Evolutionary conservation across 495 filamentous ascomycete species (phyloP).

Genomic region (Emericellopsis terricola): DNA sequence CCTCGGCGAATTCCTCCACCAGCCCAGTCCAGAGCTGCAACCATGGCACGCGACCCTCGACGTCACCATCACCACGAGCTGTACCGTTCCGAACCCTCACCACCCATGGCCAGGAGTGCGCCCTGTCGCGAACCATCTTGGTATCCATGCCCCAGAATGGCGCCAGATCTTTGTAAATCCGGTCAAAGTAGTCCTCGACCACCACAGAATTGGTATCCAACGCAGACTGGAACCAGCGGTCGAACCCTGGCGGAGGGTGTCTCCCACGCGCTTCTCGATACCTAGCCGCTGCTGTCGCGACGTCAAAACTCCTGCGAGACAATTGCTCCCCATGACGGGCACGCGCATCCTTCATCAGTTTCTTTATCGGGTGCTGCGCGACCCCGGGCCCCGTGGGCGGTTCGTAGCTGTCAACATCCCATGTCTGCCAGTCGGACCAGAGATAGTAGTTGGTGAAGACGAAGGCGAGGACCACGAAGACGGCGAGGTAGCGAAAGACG

Average conservation of each 20-base stretch:
- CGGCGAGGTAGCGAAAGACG: constrained; percentile 4
- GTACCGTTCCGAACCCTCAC: constrained; percentile 35
- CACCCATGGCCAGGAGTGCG: constrained; percentile 21
- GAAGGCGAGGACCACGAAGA: constrained; percentile 7
- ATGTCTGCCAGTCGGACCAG: constrained; percentile 6
- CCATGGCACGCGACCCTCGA: constrained; percentile 21
- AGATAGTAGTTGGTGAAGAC: constrained; percentile 6
- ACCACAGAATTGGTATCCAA: constrained; percentile 33
- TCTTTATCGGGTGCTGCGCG: constrained; percentile 21
- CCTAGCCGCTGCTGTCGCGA: constrained; percentile 33
- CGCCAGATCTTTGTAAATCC: constrained; percentile 42
- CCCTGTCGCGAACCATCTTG: constrained; percentile 24
- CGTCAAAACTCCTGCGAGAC: constrained; percentile 22
- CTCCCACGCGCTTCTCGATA: constrained; percentile 42
- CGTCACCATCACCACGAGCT: constrained; percentile 21
- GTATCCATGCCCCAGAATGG: constrained; percentile 47
- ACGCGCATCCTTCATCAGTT: constrained; percentile 19
- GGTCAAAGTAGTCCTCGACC: constrained; percentile 49
- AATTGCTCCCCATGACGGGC: constrained; percentile 15
- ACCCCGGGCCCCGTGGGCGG: background rate
- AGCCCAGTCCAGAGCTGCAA: constrained; percentile 32
- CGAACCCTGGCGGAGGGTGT: constrained; percentile 55
- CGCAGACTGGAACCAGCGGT: constrained; percentile 43
- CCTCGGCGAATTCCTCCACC: constrained; percentile 28
- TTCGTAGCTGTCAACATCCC: background rate